Evolutionary conservation across 192 early-diverging fungal genomes (phyloP).

Genomic region (Gamsiella multidivaricata): DNA sequence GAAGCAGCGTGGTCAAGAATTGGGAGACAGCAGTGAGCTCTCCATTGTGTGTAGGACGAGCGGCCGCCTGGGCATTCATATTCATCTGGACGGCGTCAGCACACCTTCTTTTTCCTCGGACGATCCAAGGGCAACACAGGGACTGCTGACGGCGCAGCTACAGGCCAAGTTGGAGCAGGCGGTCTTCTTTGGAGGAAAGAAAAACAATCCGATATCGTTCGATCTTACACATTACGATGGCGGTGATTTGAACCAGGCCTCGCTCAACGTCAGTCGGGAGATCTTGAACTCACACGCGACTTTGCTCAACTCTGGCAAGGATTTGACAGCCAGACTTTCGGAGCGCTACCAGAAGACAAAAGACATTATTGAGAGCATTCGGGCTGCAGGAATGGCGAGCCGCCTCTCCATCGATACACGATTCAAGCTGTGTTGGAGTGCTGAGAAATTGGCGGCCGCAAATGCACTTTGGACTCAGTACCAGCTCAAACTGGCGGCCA

Average conservation of each 20-base stretch:
- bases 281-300: constrained; percentile 45
- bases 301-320: constrained; percentile 19
- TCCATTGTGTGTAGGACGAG: constrained; percentile 35
- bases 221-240: constrained; percentile 41
- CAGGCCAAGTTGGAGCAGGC: constrained; percentile 54
- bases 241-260: constrained; percentile 46
- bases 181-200: constrained; percentile 44
- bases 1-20: constrained; percentile 36
- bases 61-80: constrained; percentile 44
- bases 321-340: constrained; percentile 22
- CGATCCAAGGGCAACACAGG: constrained; percentile 5
- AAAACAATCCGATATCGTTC: constrained; percentile 52
- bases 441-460: constrained; percentile 47
- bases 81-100: constrained; percentile 14
- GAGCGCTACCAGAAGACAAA: constrained; percentile 31
- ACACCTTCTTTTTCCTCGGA: background rate
- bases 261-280: constrained; percentile 42
- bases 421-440: constrained; percentile 51
- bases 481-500: constrained; percentile 19
- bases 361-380: constrained; percentile 41
- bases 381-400: constrained; percentile 28
- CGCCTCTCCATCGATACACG: constrained; percentile 40
- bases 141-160: constrained; percentile 23
- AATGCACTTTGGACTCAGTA: constrained; percentile 46
- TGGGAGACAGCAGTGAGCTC: constrained; percentile 22